phyloP scores from a whole-genome alignment of 2,329 filamentous ascomycete genomes.

The Sarocladium brachiariae region DNA sequence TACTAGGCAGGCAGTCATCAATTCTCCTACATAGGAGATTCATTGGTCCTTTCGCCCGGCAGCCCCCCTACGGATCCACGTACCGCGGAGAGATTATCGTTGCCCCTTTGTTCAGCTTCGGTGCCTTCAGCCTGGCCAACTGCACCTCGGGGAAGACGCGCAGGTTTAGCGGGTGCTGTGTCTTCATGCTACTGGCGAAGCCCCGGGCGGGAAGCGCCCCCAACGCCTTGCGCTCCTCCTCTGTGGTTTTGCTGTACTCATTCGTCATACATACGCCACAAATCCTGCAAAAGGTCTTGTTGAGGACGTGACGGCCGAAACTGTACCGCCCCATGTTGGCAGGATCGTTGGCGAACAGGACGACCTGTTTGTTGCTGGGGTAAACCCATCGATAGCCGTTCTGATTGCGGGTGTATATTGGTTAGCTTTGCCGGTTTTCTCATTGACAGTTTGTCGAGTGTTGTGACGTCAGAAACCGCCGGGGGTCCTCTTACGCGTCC shows the following conservation, averaged over 20 bases:
- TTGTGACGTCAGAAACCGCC: too few relatives aligned
- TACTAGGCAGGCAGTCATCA: too few relatives aligned
- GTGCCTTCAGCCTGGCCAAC: constrained; percentile 18
- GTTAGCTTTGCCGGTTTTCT: too few relatives aligned
- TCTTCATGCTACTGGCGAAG: constrained; percentile 11
- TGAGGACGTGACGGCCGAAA: constrained; percentile 24
- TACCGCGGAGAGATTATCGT: too few relatives aligned
- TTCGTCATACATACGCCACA: constrained; percentile 40
- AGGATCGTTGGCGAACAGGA: constrained; percentile 25
- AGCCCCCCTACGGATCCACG: too few relatives aligned
- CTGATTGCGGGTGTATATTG: too few relatives aligned
- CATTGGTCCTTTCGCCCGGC: too few relatives aligned
- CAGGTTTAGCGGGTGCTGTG: constrained; percentile 28
- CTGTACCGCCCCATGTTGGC: constrained; percentile 28
- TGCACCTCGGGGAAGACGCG: constrained; percentile 33
- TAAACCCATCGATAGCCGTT: constrained; percentile 39
- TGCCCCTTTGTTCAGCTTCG: too few relatives aligned
- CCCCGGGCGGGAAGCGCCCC: constrained; percentile 18
- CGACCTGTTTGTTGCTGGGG: constrained; percentile 29
- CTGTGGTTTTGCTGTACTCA: constrained; percentile 19
- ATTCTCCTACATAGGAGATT: too few relatives aligned
- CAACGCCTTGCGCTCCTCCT: constrained; percentile 29
- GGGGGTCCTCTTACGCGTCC: constrained; percentile 16
- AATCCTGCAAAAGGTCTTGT: constrained; percentile 41
- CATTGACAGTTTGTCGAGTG: too few relatives aligned